phyloP scores from a whole-genome alignment of 1,139 yeast genomes.

The Hansenula lynferdii region DNA sequence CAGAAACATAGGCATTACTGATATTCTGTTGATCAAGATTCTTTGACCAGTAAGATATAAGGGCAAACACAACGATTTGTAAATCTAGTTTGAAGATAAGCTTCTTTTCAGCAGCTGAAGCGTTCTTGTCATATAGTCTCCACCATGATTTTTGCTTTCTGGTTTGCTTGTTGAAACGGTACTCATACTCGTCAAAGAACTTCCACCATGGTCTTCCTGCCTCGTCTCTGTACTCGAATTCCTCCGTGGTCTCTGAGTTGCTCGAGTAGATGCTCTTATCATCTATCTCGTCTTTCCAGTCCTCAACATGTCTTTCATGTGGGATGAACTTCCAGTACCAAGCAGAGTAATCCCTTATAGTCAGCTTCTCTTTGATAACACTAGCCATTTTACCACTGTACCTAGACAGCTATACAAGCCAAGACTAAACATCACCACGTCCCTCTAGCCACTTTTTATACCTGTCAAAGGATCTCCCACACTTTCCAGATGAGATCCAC shows the following conservation, averaged over 20 bases:
- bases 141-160: conserved; percentile 43
- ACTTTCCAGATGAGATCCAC: too few species aligned
- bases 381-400: neutral
- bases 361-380: neutral
- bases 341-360: neutral
- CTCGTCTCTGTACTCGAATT: conserved; percentile 25
- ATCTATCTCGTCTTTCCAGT: neutral
- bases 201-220: conserved; percentile 49
- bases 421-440: neutral
- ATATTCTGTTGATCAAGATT: conserved; percentile 54
- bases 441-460: too few species aligned
- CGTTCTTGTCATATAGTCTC: conserved; percentile 41
- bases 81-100: conserved; percentile 50
- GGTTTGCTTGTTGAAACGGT: conserved; percentile 32
- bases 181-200: conserved; percentile 49
- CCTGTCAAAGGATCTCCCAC: too few species aligned
- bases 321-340: neutral
- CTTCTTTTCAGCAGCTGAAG: conserved; percentile 40
- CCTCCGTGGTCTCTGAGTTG: neutral
- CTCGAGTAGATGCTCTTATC: neutral
- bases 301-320: neutral
- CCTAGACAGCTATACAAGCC: too few species aligned
- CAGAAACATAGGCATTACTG: conserved; percentile 58
- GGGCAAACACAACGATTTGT: conserved; percentile 43
- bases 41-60: conserved; percentile 60